phyloP scores from a whole-genome alignment of 1,139 yeast genomes.

The Sugiyamaella pinicola region DNA sequence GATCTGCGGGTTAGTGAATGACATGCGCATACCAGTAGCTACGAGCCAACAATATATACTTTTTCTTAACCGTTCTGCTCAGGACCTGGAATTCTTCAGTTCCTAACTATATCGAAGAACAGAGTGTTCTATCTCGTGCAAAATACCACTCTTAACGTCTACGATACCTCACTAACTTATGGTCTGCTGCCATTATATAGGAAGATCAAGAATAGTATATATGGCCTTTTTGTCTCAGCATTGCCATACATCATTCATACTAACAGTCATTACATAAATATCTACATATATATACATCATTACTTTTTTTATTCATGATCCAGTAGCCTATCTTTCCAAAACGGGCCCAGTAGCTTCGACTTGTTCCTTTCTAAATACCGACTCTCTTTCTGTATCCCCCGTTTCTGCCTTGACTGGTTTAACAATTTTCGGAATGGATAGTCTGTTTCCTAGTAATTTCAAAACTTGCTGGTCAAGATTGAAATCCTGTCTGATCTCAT shows the following conservation, averaged over 20 bases:
- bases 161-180: no score
- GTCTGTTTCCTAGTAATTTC: conserved; percentile 13
- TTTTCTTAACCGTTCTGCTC: no score
- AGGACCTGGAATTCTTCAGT: no score
- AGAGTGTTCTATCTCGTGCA: no score
- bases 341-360: conserved; percentile 16
- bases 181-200: no score
- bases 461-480: conserved; percentile 16
- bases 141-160: no score
- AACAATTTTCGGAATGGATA: conserved; percentile 19
- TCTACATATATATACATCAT: neutral
- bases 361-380: conserved; percentile 12
- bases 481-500: conserved; percentile 17
- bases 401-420: neutral
- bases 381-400: conserved; percentile 7
- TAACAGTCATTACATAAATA: neutral
- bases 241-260: neutral
- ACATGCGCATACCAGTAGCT: no score
- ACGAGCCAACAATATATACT: no score
- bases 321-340: conserved; percentile 4
- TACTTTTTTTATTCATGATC: neutral
- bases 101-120: no score
- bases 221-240: no score
- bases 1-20: conserved; percentile 9
- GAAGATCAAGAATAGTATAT: no score